Percentiles rank a stretch among this genome's conserved stretches.
These are phyloP conservation scores for Geranium rotundifolium DNA, from an alignment of 345 rosid species.

Conservation along the genomic window DNA sequence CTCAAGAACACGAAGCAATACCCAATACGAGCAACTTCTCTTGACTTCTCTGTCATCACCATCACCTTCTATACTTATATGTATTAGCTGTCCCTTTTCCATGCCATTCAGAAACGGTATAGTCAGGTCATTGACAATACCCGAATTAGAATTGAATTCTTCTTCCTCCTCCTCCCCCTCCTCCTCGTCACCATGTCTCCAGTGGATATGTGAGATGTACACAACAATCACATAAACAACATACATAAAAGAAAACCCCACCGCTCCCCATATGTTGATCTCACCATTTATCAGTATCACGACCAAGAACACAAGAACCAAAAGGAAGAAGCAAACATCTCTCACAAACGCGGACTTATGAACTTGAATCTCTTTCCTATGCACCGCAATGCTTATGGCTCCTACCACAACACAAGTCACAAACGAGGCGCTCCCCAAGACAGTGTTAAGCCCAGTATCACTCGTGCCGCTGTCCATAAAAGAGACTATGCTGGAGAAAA, in stretches of 20 bases:
- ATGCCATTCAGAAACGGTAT: constrained; percentile 25
- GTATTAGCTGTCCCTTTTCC: constrained; percentile 20
- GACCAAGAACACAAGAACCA: constrained; percentile 43
- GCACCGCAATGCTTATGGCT: constrained; percentile 36
- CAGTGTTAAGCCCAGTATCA: constrained; percentile 54
- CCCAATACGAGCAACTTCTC: no score
- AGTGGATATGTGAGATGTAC: constrained; percentile 24
- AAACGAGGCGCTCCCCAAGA: constrained; percentile 68
- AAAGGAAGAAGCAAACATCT: constrained; percentile 49
- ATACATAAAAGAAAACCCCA: constrained; percentile 47
- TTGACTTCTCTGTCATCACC: no score
- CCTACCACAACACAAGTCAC: constrained; percentile 81
- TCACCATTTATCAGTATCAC: constrained; percentile 36
- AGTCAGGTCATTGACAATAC: constrained; percentile 11
- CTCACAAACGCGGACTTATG: constrained; percentile 50
- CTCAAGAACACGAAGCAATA: constrained; percentile 27
- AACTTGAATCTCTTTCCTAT: constrained; percentile 24
- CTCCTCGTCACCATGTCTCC: constrained; percentile 4
- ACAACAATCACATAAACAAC: constrained; percentile 47
- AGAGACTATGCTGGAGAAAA: constrained; percentile 65
- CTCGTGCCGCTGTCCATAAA: constrained; percentile 44
- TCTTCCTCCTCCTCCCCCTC: constrained; percentile 1
- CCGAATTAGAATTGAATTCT: constrained; percentile 14
- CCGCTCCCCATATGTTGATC: constrained; percentile 54
- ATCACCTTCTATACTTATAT: no score